Evolutionary conservation across 768 basidiomycete genomes (phyloP).

Genomic region (Lyophyllum shimeji): DNA sequence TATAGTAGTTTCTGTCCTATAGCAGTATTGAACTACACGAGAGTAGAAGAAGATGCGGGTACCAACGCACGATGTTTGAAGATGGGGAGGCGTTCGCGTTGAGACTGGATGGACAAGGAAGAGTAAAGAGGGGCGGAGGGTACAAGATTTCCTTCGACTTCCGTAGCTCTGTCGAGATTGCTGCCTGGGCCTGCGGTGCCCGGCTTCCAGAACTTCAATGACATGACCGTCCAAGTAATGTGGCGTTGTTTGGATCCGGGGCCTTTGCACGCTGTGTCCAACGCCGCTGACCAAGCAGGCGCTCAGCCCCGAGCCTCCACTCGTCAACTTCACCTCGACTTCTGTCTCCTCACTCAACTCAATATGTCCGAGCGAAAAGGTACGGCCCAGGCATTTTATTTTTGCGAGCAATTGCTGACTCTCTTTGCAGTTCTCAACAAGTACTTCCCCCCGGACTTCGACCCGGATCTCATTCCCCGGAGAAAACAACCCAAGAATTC

Average conservation of each 20-base stretch:
- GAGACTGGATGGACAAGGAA: slow-evolving; percentile 64
- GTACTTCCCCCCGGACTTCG: slow-evolving; percentile 97
- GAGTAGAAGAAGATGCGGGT: not conserved
- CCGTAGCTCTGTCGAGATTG: slow-evolving; percentile 79
- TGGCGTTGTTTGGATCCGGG: slow-evolving; percentile 14
- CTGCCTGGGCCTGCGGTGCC: slow-evolving; percentile 85
- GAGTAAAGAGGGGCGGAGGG: slow-evolving; percentile 59
- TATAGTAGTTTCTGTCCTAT: slow-evolving; percentile 79
- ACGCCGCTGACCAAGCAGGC: not conserved
- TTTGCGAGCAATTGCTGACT: not conserved
- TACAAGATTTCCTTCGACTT: slow-evolving; percentile 71
- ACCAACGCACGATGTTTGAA: slow-evolving; percentile 79
- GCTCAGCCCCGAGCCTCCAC: no score
- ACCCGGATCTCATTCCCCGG: slow-evolving; percentile 93
- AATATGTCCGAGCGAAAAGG: slow-evolving; percentile 87
- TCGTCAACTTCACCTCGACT: no score
- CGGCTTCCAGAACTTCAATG: slow-evolving; percentile 86
- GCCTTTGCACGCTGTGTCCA: not conserved
- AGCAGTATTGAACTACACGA: slow-evolving; percentile 2
- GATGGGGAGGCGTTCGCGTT: slow-evolving; percentile 85
- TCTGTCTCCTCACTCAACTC: not conserved
- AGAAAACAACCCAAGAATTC: slow-evolving; percentile 90
- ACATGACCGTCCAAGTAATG: slow-evolving; percentile 32
- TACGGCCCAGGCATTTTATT: slow-evolving; percentile 19
- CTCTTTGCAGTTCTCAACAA: slow-evolving; percentile 76